Evolutionary conservation across 2,329 filamentous ascomycete species (phyloP).

Genomic region (Ceratocystis colombiana): DNA sequence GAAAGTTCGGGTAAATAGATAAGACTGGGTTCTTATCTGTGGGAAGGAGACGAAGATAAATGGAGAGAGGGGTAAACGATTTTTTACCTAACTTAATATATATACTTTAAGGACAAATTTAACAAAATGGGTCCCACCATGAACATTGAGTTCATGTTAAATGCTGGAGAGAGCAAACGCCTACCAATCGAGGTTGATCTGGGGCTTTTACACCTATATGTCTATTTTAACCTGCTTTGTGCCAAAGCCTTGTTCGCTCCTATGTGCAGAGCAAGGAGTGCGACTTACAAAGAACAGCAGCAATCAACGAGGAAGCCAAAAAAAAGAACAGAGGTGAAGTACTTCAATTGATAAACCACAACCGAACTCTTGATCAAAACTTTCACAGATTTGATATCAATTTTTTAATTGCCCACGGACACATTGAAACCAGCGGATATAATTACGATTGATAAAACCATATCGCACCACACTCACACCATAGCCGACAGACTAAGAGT

Average conservation of each 20-base stretch:
- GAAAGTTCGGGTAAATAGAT: too few species aligned
- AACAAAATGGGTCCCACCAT: conserved; percentile 12
- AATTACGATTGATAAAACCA: neutral
- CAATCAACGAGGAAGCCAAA: neutral
- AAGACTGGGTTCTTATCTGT: too few species aligned
- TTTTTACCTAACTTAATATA: too few species aligned
- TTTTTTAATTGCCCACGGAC: neutral
- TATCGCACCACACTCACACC: neutral
- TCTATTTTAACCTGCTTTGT: neutral
- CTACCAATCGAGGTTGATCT: conserved; percentile 10
- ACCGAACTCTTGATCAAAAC: neutral
- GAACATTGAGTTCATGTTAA: neutral
- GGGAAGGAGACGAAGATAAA: too few species aligned
- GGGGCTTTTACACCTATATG: neutral
- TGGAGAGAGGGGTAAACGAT: too few species aligned
- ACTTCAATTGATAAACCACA: neutral
- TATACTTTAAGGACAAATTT: too few species aligned
- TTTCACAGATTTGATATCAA: neutral
- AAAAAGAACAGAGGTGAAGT: neutral
- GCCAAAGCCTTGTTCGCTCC: neutral
- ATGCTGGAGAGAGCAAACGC: neutral
- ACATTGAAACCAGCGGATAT: neutral
- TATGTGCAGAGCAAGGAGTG: neutral
- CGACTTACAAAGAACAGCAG: neutral
- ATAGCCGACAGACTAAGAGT: neutral